Evolutionary conservation across 192 early-diverging fungal genomes (phyloP).

Genomic region (Coemansia sp.): DNA sequence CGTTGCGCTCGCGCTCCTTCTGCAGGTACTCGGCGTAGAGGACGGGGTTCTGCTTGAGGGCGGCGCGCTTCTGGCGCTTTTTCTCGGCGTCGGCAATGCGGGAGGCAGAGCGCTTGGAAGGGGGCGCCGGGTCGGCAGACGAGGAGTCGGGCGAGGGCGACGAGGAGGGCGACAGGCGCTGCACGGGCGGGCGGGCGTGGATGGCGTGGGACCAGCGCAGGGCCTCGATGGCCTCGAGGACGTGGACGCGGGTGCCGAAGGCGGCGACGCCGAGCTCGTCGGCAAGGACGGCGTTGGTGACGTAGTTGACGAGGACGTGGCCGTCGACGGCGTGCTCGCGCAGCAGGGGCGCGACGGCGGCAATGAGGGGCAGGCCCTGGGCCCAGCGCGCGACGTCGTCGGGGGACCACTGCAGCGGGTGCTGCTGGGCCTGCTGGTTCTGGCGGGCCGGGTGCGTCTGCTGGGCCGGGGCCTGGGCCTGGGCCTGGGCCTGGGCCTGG

Average conservation of each 20-base stretch:
- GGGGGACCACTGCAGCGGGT: slow-evolving; percentile 37
- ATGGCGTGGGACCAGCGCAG: slow-evolving; percentile 41
- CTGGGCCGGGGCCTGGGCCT: slow-evolving; percentile 1
- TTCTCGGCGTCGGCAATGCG: slow-evolving; percentile 53
- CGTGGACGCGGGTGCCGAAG: slow-evolving; percentile 49
- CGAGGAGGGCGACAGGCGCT: slow-evolving; percentile 7
- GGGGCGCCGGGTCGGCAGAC: neutral
- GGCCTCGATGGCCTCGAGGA: slow-evolving; percentile 51
- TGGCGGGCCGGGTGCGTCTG: slow-evolving; percentile 3
- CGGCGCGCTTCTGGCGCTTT: slow-evolving; percentile 55
- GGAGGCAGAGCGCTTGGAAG: slow-evolving; percentile 49
- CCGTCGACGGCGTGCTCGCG: slow-evolving; percentile 50
- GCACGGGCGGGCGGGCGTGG: slow-evolving; percentile 18
- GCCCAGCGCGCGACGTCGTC: slow-evolving; percentile 48
- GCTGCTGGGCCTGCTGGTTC: neutral
- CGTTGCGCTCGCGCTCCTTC: slow-evolving; percentile 54
- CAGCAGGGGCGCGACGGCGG: slow-evolving; percentile 22
- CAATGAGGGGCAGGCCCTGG: slow-evolving; percentile 19
- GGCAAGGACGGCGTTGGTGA: slow-evolving; percentile 48
- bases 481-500: neutral
- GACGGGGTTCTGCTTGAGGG: slow-evolving; percentile 50
- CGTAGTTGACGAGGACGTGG: slow-evolving; percentile 49
- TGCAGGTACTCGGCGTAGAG: slow-evolving; percentile 53
- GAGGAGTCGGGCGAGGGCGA: slow-evolving; percentile 24
- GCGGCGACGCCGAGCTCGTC: slow-evolving; percentile 52